Percentiles rank a stretch among this genome's conserved stretches.
Evolutionary conservation across 2,329 filamentous ascomycete species (phyloP).

Genomic region (Hysterium pulicare): DNA sequence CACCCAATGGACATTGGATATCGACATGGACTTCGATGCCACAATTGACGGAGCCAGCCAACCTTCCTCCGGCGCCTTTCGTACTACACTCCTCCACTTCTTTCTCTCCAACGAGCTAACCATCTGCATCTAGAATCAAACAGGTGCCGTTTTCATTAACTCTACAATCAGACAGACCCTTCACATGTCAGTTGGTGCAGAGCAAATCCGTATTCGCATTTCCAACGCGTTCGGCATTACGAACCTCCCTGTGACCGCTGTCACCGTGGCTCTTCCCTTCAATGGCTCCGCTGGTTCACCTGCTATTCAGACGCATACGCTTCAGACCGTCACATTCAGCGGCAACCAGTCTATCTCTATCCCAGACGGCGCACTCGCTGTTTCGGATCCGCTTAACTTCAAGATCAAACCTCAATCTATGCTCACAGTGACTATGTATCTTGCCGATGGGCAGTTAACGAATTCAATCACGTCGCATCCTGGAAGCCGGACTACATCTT

Average conservation of each 20-base stretch:
- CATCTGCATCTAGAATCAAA: conserved; percentile 45
- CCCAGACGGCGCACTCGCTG: conserved; percentile 55
- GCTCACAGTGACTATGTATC: conserved; percentile 58
- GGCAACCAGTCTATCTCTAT: conserved; percentile 50
- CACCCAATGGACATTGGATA: conserved; percentile 52
- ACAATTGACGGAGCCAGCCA: conserved; percentile 60
- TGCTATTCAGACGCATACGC: conserved; percentile 50
- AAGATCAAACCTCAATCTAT: conserved; percentile 49
- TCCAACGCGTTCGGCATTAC: conserved; percentile 64
- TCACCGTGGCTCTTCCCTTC: conserved; percentile 55
- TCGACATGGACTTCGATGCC: conserved; percentile 66
- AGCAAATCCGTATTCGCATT: conserved; percentile 59
- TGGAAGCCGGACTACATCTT: conserved; percentile 61
- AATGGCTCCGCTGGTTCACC: conserved; percentile 54
- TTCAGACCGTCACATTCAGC: conserved; percentile 58
- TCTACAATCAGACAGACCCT: conserved; percentile 65
- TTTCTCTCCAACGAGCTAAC: conserved; percentile 9
- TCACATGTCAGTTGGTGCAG: conserved; percentile 55
- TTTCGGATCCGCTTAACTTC: conserved; percentile 61
- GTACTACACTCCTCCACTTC: conserved; percentile 11
- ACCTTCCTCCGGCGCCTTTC: conserved; percentile 60
- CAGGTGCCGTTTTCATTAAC: conserved; percentile 55
- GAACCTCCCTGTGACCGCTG: conserved; percentile 58
- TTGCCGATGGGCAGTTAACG: conserved; percentile 54
- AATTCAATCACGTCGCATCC: conserved; percentile 62